phyloP scores from a whole-genome alignment of 2,329 filamentous ascomycete species.

The Colletotrichum lupini region DNA sequence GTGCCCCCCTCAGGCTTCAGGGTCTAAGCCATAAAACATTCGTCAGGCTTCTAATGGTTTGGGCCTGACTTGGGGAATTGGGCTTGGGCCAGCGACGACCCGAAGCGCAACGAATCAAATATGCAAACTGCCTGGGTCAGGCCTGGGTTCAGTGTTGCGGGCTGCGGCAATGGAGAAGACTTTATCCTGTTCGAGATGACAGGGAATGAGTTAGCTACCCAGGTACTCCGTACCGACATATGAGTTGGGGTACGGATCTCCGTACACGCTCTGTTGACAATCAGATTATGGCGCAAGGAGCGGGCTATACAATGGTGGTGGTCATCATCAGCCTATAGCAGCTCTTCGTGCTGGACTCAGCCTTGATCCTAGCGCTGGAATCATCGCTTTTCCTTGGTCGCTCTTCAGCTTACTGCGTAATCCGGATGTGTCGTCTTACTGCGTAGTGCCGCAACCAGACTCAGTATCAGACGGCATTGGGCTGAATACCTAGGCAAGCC shows the following conservation, averaged over 20 bases:
- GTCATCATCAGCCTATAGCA: conserved; percentile 22
- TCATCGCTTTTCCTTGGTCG: conserved; percentile 10
- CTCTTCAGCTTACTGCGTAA: conserved; percentile 10
- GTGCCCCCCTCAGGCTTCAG: conserved; percentile 22
- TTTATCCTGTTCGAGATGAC: not conserved
- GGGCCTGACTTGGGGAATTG: conserved; percentile 18
- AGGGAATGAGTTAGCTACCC: too few relatives aligned
- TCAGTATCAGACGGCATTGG: not conserved
- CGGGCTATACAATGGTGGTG: conserved; percentile 15
- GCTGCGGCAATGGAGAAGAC: not conserved
- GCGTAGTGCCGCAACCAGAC: conserved; percentile 11
- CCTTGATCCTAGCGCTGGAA: conserved; percentile 8
- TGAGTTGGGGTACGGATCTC: too few relatives aligned
- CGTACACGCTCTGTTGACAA: too few relatives aligned
- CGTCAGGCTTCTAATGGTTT: conserved; percentile 31
- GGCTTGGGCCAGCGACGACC: conserved; percentile 13
- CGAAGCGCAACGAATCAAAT: not conserved
- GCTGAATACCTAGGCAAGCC: not conserved
- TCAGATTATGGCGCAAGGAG: conserved; percentile 15
- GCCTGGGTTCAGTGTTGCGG: conserved; percentile 12
- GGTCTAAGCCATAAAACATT: conserved; percentile 37
- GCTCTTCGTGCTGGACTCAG: conserved; percentile 9
- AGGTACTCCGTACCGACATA: too few relatives aligned
- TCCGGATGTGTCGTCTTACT: not conserved
- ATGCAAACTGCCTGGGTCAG: not conserved